phyloP scores from a whole-genome alignment of 768 basidiomycete species.

The Russula brevipes region DNA sequence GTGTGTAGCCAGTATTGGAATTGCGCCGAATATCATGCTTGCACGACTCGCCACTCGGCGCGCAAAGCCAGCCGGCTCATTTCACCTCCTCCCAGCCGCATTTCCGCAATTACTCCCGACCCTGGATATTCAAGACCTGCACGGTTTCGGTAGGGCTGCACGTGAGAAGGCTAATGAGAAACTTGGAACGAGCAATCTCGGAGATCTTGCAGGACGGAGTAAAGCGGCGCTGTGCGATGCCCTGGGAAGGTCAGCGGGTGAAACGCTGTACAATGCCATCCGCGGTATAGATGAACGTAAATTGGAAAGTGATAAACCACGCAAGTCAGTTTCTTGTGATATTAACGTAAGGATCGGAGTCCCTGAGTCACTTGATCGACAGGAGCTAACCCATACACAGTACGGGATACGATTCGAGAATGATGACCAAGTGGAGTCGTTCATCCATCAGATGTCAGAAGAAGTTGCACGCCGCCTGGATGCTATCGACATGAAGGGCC shows the following conservation, averaged over 20 bases:
- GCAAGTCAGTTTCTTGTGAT: constrained; percentile 91
- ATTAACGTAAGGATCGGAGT: constrained; percentile 66
- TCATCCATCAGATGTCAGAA: constrained; percentile 67
- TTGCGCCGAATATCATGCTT: constrained; percentile 86
- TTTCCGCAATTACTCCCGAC: constrained; percentile 54
- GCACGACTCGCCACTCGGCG: constrained; percentile 85
- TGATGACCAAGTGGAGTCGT: constrained; percentile 72
- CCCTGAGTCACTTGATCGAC: constrained; percentile 13
- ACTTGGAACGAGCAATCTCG: constrained; percentile 64
- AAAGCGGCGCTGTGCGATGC: constrained; percentile 62
- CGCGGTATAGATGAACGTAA: constrained; percentile 78
- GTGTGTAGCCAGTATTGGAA: constrained; percentile 78
- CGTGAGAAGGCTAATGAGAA: constrained; percentile 77
- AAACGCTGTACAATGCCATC: constrained; percentile 77
- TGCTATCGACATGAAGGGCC: constrained; percentile 61
- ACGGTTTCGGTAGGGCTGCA: constrained; percentile 77
- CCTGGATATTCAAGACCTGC: constrained; percentile 73
- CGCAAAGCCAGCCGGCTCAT: constrained; percentile 89
- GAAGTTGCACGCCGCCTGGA: constrained; percentile 74
- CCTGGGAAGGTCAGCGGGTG: constrained; percentile 76
- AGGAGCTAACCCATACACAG: constrained; percentile 38
- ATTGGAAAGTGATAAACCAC: constrained; percentile 76
- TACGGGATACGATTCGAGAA: constrained; percentile 94
- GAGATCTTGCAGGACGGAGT: constrained; percentile 60
- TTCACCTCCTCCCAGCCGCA: constrained; percentile 58